Conservation (phyloP, 2,329 filamentous ascomycete species). For the Ascocoryne sarcoides region DNA sequence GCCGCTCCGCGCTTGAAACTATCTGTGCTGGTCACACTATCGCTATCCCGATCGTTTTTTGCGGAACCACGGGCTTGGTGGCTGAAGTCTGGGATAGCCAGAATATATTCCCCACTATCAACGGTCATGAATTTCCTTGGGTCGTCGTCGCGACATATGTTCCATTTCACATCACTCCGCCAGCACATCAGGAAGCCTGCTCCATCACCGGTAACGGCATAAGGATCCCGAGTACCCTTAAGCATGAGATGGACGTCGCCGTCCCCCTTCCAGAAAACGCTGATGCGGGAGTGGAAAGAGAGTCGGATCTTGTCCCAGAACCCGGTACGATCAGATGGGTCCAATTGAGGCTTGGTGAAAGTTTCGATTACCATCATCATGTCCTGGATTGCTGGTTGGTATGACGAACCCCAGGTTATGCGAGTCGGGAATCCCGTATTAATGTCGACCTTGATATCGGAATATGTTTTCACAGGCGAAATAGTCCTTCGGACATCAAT, state of each 20-base stretch:
- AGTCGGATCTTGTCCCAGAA: slow-evolving; percentile 99
- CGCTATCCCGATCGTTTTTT: slow-evolving; percentile 41
- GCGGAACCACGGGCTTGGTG: slow-evolving; percentile 60
- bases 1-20: slow-evolving; percentile 64
- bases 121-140: slow-evolving; percentile 92
- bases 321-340: slow-evolving; percentile 85
- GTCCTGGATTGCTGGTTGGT: slow-evolving; percentile 95
- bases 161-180: slow-evolving; percentile 87
- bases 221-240: slow-evolving; percentile 88
- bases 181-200: slow-evolving; percentile 98
- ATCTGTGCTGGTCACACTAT: slow-evolving; percentile 46
- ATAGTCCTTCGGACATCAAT: slow-evolving; percentile 87
- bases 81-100: slow-evolving; percentile 90
- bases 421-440: slow-evolving; percentile 87
- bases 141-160: slow-evolving; percentile 75
- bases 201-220: slow-evolving; percentile 83
- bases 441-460: slow-evolving; percentile 83
- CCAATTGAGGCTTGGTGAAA: slow-evolving; percentile 91
- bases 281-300: slow-evolving; percentile 85
- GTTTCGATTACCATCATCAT: slow-evolving; percentile 99
- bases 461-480: slow-evolving; percentile 92
- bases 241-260: slow-evolving; percentile 90
- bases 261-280: slow-evolving; percentile 86
- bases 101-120: slow-evolving; percentile 87
- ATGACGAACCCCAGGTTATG: slow-evolving; percentile 95